Evolutionary conservation across 1,139 yeast genomes (phyloP).

Genomic region (Kazachstania sp.): DNA sequence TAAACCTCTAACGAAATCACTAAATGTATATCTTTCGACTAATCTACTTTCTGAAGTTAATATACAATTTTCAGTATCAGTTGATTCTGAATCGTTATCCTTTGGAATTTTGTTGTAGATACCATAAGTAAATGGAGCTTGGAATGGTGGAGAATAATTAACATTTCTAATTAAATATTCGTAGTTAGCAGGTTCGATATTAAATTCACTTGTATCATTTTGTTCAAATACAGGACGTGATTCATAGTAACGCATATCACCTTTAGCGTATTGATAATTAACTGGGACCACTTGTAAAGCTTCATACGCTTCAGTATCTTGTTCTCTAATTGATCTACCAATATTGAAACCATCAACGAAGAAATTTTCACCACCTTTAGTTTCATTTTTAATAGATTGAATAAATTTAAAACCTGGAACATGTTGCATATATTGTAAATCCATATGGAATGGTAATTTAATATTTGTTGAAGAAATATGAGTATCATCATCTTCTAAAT

Average conservation of each 20-base stretch:
- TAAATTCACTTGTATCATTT: conserved; percentile 34
- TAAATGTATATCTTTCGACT: conserved; percentile 36
- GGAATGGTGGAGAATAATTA: conserved; percentile 80
- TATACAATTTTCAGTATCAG: conserved; percentile 8
- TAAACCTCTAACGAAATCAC: conserved; percentile 54
- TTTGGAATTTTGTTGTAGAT: conserved; percentile 32
- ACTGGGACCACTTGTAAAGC: conserved; percentile 60
- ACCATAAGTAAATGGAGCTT: conserved; percentile 65
- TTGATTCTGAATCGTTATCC: conserved; percentile 6
- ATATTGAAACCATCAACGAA: conserved; percentile 74
- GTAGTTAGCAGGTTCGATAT: conserved; percentile 24
- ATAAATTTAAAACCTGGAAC: conserved; percentile 77
- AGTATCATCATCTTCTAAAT: conserved; percentile 47
- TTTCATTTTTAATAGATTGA: conserved; percentile 66
- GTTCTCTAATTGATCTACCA: conserved; percentile 44
- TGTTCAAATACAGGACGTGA: conserved; percentile 61
- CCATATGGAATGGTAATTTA: conserved; percentile 73
- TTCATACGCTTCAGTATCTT: conserved; percentile 55
- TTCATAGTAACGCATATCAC: conserved; percentile 55
- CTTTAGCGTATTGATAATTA: conserved; percentile 62
- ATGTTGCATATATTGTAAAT: conserved; percentile 67
- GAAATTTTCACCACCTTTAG: conserved; percentile 44
- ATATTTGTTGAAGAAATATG: conserved; percentile 67
- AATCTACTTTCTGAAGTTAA: conserved; percentile 30
- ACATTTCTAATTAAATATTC: conserved; percentile 45